Evolutionary conservation across 1,139 yeast species (phyloP).

Genomic region (Nakaseomyces glabratus): DNA sequence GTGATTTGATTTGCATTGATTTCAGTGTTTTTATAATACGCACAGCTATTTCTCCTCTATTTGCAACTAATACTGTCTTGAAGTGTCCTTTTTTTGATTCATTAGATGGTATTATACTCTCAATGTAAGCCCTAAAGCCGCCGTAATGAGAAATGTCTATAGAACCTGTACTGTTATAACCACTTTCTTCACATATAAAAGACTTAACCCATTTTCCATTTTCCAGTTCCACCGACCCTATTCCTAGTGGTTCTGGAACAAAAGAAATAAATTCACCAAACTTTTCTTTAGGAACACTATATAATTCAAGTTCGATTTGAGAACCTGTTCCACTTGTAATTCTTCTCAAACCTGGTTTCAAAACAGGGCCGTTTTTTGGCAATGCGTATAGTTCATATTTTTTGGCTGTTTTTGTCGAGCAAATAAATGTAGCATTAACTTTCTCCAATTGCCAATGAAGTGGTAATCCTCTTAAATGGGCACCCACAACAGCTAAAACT

Average conservation of each 20-base stretch:
- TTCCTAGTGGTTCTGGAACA: conserved; percentile 93
- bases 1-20: conserved; percentile 63
- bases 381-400: conserved; percentile 73
- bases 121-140: conserved; percentile 75
- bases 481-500: conserved; percentile 89
- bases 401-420: conserved; percentile 60
- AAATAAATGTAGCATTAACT: conserved; percentile 67
- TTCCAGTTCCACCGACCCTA: conserved; percentile 78
- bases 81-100: conserved; percentile 9
- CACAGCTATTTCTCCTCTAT: conserved; percentile 97
- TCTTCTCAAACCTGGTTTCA: conserved; percentile 83
- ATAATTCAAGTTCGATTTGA: conserved; percentile 64
- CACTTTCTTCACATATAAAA: conserved; percentile 85
- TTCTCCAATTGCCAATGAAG: conserved; percentile 89
- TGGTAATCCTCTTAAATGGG: conserved; percentile 81
- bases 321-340: conserved; percentile 47
- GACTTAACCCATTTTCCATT: conserved; percentile 82
- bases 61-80: conserved; percentile 84
- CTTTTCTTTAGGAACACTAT: conserved; percentile 64
- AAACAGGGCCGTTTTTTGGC: conserved; percentile 61
- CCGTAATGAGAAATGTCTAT: conserved; percentile 74
- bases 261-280: conserved; percentile 77
- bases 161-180: conserved; percentile 63
- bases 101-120: conserved; percentile 24
- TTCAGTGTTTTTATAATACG: conserved; percentile 83